These are phyloP conservation scores for Diplodia seriata DNA, from an alignment of 2,329 filamentous ascomycete species.

Conservation along the genomic window DNA sequence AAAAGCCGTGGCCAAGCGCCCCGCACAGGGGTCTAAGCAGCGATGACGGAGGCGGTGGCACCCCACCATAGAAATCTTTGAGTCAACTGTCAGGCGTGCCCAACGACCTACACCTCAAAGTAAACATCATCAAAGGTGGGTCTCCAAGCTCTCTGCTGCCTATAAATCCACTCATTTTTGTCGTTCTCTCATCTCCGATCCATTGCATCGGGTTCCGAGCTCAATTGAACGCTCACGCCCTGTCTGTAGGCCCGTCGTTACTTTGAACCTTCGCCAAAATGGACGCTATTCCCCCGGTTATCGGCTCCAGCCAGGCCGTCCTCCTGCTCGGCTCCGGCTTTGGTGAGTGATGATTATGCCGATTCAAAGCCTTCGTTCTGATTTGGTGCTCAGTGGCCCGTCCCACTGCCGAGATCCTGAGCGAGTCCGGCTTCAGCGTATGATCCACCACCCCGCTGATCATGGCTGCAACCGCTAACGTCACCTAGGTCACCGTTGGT, in stretches of 20 bases:
- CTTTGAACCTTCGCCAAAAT: constrained; percentile 26
- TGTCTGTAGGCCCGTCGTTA: background rate
- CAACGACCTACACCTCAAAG: constrained; percentile 19
- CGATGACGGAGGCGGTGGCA: constrained; percentile 30
- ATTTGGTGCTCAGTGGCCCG: constrained; percentile 50
- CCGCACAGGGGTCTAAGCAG: constrained; percentile 15
- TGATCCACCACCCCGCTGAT: background rate
- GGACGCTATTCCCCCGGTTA: constrained; percentile 18
- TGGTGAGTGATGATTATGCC: constrained; percentile 35
- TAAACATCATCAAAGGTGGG: constrained; percentile 19
- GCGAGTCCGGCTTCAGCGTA: constrained; percentile 63
- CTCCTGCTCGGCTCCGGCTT: constrained; percentile 51
- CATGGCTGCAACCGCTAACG: background rate
- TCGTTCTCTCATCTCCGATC: background rate
- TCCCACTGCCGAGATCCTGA: constrained; percentile 65
- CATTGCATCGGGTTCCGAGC: background rate
- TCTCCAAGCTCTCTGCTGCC: constrained; percentile 2
- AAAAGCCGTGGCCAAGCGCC: constrained; percentile 24
- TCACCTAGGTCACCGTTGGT: constrained; percentile 57
- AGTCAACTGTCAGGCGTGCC: constrained; percentile 25
- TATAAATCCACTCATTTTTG: constrained; percentile 1
- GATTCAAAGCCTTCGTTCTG: constrained; percentile 13
- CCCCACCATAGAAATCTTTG: constrained; percentile 31
- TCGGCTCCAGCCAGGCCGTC: constrained; percentile 41
- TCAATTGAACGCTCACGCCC: constrained; percentile 23